These are phyloP conservation scores for Debaryomycetaceae sp. DNA, from an alignment of 1,139 yeast genomes.

Conservation along the genomic window DNA sequence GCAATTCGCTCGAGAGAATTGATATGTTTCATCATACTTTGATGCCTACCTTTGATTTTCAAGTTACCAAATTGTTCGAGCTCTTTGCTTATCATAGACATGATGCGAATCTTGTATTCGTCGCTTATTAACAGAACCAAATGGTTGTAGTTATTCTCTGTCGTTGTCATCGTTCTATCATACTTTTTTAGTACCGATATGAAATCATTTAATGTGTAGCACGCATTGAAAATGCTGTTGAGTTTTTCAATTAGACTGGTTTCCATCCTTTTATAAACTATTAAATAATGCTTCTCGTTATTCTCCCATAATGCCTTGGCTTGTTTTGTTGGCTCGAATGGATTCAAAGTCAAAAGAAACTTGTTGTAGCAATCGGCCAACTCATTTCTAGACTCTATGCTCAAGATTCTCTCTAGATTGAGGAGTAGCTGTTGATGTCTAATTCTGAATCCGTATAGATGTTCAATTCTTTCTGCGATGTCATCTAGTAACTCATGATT, in stretches of 20 bases:
- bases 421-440: conserved; percentile 54
- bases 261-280: conserved; percentile 21
- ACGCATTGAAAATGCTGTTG: conserved; percentile 23
- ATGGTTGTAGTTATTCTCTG: conserved; percentile 11
- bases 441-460: conserved; percentile 44
- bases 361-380: conserved; percentile 31
- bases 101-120: conserved; percentile 30
- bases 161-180: conserved; percentile 10
- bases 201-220: conserved; percentile 28
- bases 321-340: conserved; percentile 32
- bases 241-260: conserved; percentile 19
- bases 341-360: conserved; percentile 23
- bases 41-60: conserved; percentile 3
- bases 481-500: conserved; percentile 39
- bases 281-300: conserved; percentile 26
- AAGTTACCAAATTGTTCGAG: conserved; percentile 15
- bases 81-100: conserved; percentile 29
- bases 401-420: conserved; percentile 27
- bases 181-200: conserved; percentile 25
- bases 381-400: conserved; percentile 16
- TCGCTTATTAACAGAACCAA: conserved; percentile 31
- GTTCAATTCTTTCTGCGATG: conserved; percentile 45
- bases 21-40: background rate
- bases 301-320: conserved; percentile 32
- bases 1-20: background rate